phyloP scores from a whole-genome alignment of 106 monocot genomes.

The Hemerocallis citrina region DNA sequence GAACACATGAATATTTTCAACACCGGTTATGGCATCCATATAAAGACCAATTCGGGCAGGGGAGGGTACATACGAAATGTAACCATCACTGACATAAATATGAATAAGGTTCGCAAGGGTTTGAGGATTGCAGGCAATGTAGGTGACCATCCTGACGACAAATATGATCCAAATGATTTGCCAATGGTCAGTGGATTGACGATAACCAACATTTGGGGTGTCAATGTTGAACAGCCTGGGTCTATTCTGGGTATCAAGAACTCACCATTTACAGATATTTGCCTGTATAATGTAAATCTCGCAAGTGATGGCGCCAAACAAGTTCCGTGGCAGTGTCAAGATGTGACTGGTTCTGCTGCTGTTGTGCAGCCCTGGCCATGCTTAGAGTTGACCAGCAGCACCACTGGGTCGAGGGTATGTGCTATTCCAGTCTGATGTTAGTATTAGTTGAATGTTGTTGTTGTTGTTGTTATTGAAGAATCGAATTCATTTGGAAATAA shows the following conservation, averaged over 20 bases:
- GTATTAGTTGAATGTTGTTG: not conserved
- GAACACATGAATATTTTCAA: slow-evolving; percentile 34
- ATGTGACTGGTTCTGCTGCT: slow-evolving; percentile 39
- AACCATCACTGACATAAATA: slow-evolving; percentile 28
- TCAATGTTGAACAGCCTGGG: slow-evolving; percentile 34
- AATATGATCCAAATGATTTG: slow-evolving; percentile 32
- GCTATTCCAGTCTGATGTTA: no score
- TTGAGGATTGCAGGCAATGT: slow-evolving; percentile 47
- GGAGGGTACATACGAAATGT: slow-evolving; percentile 57
- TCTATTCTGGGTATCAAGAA: slow-evolving; percentile 37
- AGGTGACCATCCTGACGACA: slow-evolving; percentile 60
- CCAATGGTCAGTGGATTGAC: slow-evolving; percentile 38
- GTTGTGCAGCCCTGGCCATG: slow-evolving; percentile 51
- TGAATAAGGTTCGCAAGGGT: slow-evolving; percentile 41
- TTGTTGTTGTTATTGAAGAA: not conserved
- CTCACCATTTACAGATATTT: slow-evolving; percentile 46
- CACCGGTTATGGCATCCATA: slow-evolving; percentile 43
- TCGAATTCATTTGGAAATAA: no score
- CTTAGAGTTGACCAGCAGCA: slow-evolving; percentile 30
- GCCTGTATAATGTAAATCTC: slow-evolving; percentile 49
- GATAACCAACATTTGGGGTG: slow-evolving; percentile 53
- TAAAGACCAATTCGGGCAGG: slow-evolving; percentile 52
- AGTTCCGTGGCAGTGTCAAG: slow-evolving; percentile 39
- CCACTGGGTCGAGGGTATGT: slow-evolving; percentile 12
- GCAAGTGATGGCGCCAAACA: not conserved